Base-by-base conservation (phyloP, 768 basidiomycete species). In the Butyriboletus loyo region DNA sequence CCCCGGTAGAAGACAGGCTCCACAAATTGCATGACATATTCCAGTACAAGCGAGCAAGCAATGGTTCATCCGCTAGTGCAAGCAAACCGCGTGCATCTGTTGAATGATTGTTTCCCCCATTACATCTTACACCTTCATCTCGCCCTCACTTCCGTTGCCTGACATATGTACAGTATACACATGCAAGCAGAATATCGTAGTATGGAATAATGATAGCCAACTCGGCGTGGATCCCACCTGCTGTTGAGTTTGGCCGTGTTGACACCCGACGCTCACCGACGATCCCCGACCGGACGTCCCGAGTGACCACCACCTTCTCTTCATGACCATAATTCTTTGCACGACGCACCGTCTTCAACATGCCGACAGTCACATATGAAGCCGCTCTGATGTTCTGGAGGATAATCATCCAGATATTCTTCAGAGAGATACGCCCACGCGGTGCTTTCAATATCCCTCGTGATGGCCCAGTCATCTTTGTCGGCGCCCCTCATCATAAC, bases 391-490 rank as follows among this genome's bases (percentile, higher is more conserved):
- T 89, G 42, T 92, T 96, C 72, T 96, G 90, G 91, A 75, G 87
- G 52, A 75, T 80, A 3, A 80, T 96, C 52, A 92, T 89, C 58
- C 89, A 89, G 72, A 85, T 98, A 60, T 98, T 98, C 79, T 98
- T 98, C 76, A 78, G 96, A 59, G 96, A 98, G 73, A 86, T 98
- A 62, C 81, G 96, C 53, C 91, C 94, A 4, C 78, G 96, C 69
- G 92, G 96, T 46, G 89, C 94, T 31, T 98, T 89, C 80, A 91
- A 97, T 67, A 91, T 98, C 53, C 96, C 96, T 24, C 79, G 79
- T 52, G 81, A 90, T 52, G 96, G 93, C 0, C 90, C 96, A 3
- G 83, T 96, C 49, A 91, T 98, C 58, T 94, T 97, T 69, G 92
- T 92, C 44, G 92, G 81, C 38, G 95, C 91, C 10, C 94, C 94